phyloP scores from a whole-genome alignment of 176 grass and related monocot genomes.

The Typha latifolia region DNA sequence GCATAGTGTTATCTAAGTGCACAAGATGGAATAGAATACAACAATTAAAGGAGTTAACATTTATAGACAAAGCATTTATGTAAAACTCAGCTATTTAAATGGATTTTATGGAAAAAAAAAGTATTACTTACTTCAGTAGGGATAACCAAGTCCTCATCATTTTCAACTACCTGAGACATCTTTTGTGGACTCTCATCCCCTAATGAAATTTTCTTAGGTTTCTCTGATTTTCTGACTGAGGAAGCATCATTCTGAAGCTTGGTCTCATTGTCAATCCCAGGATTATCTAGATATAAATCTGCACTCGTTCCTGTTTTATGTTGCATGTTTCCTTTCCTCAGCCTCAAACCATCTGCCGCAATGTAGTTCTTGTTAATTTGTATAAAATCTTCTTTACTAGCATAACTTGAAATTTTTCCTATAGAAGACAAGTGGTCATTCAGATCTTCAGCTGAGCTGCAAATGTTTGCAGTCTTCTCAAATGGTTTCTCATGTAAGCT shows the following conservation, averaged over 20 bases:
- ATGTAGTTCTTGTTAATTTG: conserved; percentile 22
- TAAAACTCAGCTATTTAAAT: conserved; percentile 3
- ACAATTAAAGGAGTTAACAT: too few relatives aligned
- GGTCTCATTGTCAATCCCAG: conserved; percentile 54
- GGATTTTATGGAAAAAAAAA: neutral
- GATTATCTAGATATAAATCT: conserved; percentile 42
- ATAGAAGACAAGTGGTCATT: conserved; percentile 31
- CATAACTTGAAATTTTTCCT: conserved; percentile 22
- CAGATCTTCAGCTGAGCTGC: conserved; percentile 34
- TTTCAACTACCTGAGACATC: conserved; percentile 41
- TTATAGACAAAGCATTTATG: neutral
- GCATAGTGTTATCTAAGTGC: too few relatives aligned
- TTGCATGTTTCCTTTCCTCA: conserved; percentile 40
- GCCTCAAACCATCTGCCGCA: conserved; percentile 48
- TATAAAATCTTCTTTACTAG: conserved; percentile 24
- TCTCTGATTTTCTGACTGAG: conserved; percentile 37
- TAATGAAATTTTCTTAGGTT: conserved; percentile 32
- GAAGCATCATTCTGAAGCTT: conserved; percentile 40
- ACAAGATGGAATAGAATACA: too few relatives aligned
- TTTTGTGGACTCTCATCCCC: conserved; percentile 31
- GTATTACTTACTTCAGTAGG: conserved; percentile 51
- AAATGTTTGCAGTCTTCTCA: conserved; percentile 43
- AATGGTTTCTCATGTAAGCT: conserved; percentile 58
- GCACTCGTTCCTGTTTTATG: conserved; percentile 12
- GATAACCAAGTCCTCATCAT: conserved; percentile 35